Conservation (phyloP, 164 flowering plant genomes). For the Vitis riparia region DNA sequence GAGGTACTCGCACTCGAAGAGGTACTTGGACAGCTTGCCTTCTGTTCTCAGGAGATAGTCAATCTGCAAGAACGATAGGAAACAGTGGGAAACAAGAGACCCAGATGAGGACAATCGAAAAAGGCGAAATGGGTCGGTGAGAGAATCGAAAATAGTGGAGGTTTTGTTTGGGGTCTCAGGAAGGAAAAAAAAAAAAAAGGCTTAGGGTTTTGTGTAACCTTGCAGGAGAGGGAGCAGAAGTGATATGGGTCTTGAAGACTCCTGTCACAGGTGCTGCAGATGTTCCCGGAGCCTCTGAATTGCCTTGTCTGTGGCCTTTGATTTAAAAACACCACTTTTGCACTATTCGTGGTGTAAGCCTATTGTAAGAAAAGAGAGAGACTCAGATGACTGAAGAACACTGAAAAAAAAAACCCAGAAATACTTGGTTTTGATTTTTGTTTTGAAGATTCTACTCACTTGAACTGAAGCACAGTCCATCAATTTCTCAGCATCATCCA, state of each 20-base stretch:
- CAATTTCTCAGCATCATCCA: slow-evolving; percentile 68
- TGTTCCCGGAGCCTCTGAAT: slow-evolving; percentile 57
- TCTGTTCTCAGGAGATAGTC: slow-evolving; percentile 43
- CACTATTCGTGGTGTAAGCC: slow-evolving; percentile 76
- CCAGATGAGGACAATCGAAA: slow-evolving; percentile 8
- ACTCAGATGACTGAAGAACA: background rate
- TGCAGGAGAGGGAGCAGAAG: slow-evolving; percentile 90
- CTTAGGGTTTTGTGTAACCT: slow-evolving; percentile 37
- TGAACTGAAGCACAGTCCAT: slow-evolving; percentile 76
- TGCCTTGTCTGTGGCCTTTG: slow-evolving; percentile 69
- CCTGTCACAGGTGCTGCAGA: slow-evolving; percentile 73
- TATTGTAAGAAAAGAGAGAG: slow-evolving; percentile 16
- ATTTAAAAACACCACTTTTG: slow-evolving; percentile 75
- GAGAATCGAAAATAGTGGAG: background rate
- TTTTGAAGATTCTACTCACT: slow-evolving; percentile 30
- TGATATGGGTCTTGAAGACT: slow-evolving; percentile 67
- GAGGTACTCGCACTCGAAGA: slow-evolving; percentile 50
- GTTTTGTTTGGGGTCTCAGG: slow-evolving; percentile 34
- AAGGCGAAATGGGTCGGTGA: slow-evolving; percentile 7
- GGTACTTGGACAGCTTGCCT: slow-evolving; percentile 46
- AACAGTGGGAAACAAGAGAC: slow-evolving; percentile 3
- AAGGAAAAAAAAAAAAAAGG: too few species aligned
- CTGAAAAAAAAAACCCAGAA: background rate
- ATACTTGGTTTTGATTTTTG: background rate
- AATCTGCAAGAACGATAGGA: slow-evolving; percentile 35